phyloP scores from a whole-genome alignment of 805 yeast species.

The Phaffomyces opuntiae region DNA sequence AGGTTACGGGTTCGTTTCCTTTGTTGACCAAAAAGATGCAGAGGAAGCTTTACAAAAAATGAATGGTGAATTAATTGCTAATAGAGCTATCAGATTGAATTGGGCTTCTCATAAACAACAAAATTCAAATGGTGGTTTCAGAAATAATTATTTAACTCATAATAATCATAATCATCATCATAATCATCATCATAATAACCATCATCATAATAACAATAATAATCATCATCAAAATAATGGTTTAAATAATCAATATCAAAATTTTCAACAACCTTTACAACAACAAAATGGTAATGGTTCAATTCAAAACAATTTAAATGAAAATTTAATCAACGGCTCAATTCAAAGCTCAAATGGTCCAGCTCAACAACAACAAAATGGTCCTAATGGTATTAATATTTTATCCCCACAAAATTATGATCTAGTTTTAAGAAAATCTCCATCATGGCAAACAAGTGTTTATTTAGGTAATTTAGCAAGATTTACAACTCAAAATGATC shows the following conservation, averaged over 20 bases:
- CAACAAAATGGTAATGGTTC: constrained; percentile 3
- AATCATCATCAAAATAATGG: constrained; percentile 4
- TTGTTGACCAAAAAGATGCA: constrained; percentile 60
- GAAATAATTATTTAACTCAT: constrained; percentile 9
- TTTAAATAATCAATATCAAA: constrained; percentile 3
- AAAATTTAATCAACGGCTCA: not conserved
- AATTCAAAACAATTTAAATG: not conserved
- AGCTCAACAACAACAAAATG: not conserved
- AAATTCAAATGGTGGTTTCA: constrained; percentile 14
- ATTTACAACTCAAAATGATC: constrained; percentile 62
- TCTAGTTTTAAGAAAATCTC: constrained; percentile 67
- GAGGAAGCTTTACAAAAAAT: constrained; percentile 62
- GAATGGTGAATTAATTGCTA: constrained; percentile 68
- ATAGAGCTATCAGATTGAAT: constrained; percentile 74
- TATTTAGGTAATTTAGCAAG: constrained; percentile 83
- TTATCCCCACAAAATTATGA: constrained; percentile 55
- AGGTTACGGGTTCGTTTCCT: constrained; percentile 88
- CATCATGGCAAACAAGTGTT: constrained; percentile 79
- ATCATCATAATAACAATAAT: not conserved
- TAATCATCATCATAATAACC: not conserved
- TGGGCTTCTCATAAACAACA: constrained; percentile 78
- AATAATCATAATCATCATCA: constrained; percentile 7
- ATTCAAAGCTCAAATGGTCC: constrained; percentile 1
- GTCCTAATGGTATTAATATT: constrained; percentile 10
- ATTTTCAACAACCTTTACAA: constrained; percentile 2